Conservation (phyloP, 164 flowering plant species). For the Amborella trichopoda region DNA sequence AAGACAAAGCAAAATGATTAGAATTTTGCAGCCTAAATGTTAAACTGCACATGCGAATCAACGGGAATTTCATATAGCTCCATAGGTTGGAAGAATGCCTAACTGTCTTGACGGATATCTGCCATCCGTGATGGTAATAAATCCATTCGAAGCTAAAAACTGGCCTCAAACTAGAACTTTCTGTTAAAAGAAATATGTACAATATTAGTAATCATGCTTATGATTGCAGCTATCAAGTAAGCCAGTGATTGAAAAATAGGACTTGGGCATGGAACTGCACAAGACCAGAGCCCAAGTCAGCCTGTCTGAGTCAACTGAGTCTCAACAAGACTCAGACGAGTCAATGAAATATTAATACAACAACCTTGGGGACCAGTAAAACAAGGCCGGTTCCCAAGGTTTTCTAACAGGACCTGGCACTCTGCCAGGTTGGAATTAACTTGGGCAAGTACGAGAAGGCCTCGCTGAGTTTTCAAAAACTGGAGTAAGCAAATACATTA, state of each 20-base stretch:
- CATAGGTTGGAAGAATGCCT: slow-evolving; percentile 6
- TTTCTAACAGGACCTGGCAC: too few species aligned
- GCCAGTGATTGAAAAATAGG: too few species aligned
- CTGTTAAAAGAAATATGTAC: slow-evolving; percentile 12
- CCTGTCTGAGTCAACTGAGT: neutral
- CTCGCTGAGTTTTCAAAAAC: too few species aligned
- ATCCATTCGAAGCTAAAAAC: slow-evolving; percentile 10
- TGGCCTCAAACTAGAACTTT: slow-evolving; percentile 11
- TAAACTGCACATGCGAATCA: neutral
- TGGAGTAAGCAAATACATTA: too few species aligned
- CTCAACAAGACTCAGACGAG: neutral
- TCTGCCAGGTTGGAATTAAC: too few species aligned
- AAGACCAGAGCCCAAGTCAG: too few species aligned
- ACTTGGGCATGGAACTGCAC: neutral
- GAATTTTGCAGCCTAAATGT: neutral
- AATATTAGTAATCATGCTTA: neutral
- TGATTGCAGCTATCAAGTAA: neutral
- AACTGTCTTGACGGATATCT: slow-evolving; percentile 10
- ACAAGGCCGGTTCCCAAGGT: too few species aligned
- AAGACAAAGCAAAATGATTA: neutral
- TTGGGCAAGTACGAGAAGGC: too few species aligned
- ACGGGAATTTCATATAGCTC: neutral
- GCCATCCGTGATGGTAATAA: slow-evolving; percentile 9
- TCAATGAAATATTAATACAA: neutral
- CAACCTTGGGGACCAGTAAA: too few species aligned